Evolutionary conservation across 768 basidiomycete species (phyloP), one percentile per base, ranked within the genome.

Genomic region (Termitomyces sp.): DNA sequence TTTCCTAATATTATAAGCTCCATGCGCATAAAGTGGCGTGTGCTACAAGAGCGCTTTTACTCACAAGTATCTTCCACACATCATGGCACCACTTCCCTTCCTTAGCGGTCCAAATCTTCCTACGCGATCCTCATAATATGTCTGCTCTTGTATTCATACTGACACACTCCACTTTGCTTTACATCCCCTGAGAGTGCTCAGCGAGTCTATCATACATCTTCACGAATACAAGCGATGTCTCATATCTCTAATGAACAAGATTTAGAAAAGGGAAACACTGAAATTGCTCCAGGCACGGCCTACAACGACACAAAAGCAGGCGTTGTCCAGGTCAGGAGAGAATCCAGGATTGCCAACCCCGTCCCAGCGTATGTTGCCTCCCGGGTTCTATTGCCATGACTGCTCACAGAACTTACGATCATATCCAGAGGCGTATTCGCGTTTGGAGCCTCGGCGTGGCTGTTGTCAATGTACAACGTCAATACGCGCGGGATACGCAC

Each of bases 381-480:
- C 4, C 46, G 31, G 17, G 14, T 12, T 25, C 43, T 17, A 54
- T 37, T 25, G 14, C 10, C 10, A 49, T 44, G 29, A 11, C 4
- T 2, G 11, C 53, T 23, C 45, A 19, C 7, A 5, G 29, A 23
- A 32, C 35, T 23, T 41, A 2, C 25, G n/a, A n/a, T n/a, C 25
- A 34, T 23, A 34, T 32, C 5, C 56, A 76, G 75, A 23, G 71
- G 74, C 14, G 57, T 75, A n/a, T 72, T 72, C 58, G 63, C 73
- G 23, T 73, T 75, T 48, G 74, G 72, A 0, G 68, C 69, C 2
- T 87, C 89, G 31, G 88, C 87, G 0, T 78, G 90, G 64, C 76
- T 90, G 61, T 74, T 90, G 4, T 89, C 89, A 8, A 63, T 90
- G 65, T 86, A 77, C 76, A 89, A 87, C 63, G 76, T 82, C 10